These are phyloP conservation scores for Trichoderma hamatum DNA, from an alignment of 2,329 filamentous ascomycete genomes.

Conservation along the genomic window DNA sequence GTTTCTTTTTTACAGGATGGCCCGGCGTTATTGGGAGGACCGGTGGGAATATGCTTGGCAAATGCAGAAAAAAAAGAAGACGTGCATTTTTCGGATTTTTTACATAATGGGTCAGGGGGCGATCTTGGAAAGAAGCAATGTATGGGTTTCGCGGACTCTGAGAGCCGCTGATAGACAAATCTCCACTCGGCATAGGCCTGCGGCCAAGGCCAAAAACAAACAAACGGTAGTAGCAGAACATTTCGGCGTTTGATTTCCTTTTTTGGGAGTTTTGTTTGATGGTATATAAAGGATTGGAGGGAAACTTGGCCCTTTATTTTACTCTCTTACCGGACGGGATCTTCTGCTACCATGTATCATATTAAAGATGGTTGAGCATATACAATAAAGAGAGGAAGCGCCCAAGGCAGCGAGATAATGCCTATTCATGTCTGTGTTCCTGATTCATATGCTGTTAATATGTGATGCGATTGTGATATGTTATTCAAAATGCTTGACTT, in stretches of 20 bases:
- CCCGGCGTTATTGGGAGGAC: conserved; percentile 20
- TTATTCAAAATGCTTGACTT: neutral
- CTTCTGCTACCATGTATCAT: conserved; percentile 39
- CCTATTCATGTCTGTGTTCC: neutral
- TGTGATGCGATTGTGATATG: neutral
- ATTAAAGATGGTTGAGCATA: conserved; percentile 17
- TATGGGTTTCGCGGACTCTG: conserved; percentile 22
- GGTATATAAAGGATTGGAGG: conserved; percentile 28
- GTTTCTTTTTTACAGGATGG: conserved; percentile 9
- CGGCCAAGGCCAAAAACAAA: conserved; percentile 34
- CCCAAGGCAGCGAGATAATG: conserved; percentile 23
- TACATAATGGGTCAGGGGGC: conserved; percentile 3
- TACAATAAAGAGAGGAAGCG: conserved; percentile 15
- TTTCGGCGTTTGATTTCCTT: conserved; percentile 13
- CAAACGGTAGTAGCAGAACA: conserved; percentile 37
- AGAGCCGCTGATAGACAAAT: conserved; percentile 49
- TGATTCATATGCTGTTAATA: neutral
- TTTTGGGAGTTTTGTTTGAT: neutral
- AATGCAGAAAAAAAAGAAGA: conserved; percentile 32
- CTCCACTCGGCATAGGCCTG: conserved; percentile 51
- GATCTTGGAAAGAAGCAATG: conserved; percentile 13
- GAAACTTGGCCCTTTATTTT: conserved; percentile 26
- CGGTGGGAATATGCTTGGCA: conserved; percentile 32
- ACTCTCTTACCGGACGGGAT: conserved; percentile 7
- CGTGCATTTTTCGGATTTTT: conserved; percentile 12